Conservation (phyloP, 75 land plant genomes). For the Cryptomeria japonica region DNA sequence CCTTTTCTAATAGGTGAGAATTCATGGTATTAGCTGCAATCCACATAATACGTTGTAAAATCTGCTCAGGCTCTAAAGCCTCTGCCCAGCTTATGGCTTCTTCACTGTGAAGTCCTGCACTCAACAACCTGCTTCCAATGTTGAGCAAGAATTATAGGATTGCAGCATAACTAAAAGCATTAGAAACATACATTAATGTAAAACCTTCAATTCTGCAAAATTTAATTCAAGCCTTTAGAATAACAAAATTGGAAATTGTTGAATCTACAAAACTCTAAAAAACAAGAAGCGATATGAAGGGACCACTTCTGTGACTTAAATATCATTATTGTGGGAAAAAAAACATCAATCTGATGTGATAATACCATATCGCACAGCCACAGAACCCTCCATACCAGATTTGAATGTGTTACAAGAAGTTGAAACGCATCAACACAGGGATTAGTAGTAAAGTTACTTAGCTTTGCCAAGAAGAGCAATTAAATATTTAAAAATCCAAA, state of each 20-base stretch:
- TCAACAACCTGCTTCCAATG: conserved; percentile 62
- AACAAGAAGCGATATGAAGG: not conserved
- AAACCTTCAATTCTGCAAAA: not conserved
- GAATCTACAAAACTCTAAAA: not conserved
- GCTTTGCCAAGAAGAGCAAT: not conserved
- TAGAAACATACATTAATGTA: too few species aligned
- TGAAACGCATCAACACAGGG: not conserved
- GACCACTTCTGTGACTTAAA: not conserved
- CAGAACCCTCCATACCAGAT: not conserved
- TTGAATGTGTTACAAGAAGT: not conserved
- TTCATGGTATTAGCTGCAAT: conserved; percentile 84
- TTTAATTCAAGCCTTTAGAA: not conserved
- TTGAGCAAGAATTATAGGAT: not conserved
- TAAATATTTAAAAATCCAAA: not conserved
- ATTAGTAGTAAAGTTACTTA: not conserved
- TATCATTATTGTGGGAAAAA: not conserved
- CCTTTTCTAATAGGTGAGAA: conserved; percentile 82
- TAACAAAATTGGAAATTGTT: not conserved
- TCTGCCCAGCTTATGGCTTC: conserved; percentile 54
- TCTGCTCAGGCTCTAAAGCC: conserved; percentile 49
- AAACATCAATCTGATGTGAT: not conserved
- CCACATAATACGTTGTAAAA: conserved; percentile 72
- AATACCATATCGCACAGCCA: not conserved
- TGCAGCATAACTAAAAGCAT: not conserved
- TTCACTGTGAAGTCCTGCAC: conserved; percentile 65